phyloP scores from a whole-genome alignment of 805 yeast genomes.

The Ogataea paradorogensis region DNA sequence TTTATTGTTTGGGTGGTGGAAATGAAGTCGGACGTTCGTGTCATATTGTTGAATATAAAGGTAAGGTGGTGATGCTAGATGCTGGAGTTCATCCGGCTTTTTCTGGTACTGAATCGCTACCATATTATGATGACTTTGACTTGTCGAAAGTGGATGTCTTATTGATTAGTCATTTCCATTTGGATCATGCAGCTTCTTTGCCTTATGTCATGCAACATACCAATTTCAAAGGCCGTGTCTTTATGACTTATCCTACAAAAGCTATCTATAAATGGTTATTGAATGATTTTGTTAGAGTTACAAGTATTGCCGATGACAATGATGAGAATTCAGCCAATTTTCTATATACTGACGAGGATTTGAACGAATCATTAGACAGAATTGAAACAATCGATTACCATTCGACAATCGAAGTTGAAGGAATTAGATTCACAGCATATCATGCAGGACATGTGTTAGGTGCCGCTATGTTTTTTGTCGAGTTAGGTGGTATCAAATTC shows the following conservation, averaged over 20 bases:
- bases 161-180: constrained; percentile 89
- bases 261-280: constrained; percentile 96
- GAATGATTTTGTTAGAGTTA: constrained; percentile 91
- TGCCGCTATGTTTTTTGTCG: constrained; percentile 96
- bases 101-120: constrained; percentile 84
- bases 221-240: constrained; percentile 88
- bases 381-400: constrained; percentile 96
- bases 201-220: constrained; percentile 99
- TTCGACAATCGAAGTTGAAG: constrained; percentile 91
- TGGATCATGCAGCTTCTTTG: constrained; percentile 96
- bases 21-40: constrained; percentile 97
- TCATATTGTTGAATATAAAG: constrained; percentile 87
- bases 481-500: constrained; percentile 86
- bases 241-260: constrained; percentile 99
- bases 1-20: constrained; percentile 95
- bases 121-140: constrained; percentile 95
- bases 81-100: constrained; percentile 98
- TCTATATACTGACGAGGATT: constrained; percentile 86
- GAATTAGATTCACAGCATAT: constrained; percentile 92
- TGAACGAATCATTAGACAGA: constrained; percentile 78
- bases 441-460: constrained; percentile 99
- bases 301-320: constrained; percentile 51
- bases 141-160: constrained; percentile 81
- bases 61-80: constrained; percentile 93
- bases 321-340: constrained; percentile 41